phyloP scores from a whole-genome alignment of 495 filamentous ascomycete species.

The Talaromyces proteolyticus region DNA sequence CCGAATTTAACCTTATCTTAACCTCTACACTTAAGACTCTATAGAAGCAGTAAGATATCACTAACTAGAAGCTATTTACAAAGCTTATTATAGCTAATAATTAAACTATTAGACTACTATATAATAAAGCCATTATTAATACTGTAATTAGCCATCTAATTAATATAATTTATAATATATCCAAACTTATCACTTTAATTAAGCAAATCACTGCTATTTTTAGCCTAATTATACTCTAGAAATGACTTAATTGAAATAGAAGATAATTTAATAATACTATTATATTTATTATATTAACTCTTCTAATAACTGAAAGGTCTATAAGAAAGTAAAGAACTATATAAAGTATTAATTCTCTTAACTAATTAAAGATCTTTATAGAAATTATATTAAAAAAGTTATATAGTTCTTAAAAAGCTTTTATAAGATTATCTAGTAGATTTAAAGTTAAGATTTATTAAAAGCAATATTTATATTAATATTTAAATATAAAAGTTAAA shows the following conservation, averaged over 20 bases:
- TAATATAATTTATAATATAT: not conserved
- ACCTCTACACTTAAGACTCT: not conserved
- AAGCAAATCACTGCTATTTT: not conserved
- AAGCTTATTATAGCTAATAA: not conserved
- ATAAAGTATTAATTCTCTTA: not conserved
- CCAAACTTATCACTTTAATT: not conserved
- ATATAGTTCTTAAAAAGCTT: not conserved
- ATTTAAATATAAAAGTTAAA: not conserved
- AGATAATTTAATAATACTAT: not conserved
- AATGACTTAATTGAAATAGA: not conserved
- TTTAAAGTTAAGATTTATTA: not conserved
- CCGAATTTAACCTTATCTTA: not conserved
- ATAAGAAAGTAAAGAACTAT: not conserved
- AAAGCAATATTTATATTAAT: not conserved
- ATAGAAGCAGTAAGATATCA: not conserved
- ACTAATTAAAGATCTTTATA: not conserved
- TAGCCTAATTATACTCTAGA: not conserved
- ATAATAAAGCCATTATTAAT: not conserved
- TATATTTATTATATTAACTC: not conserved
- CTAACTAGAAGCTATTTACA: not conserved
- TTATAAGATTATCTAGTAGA: not conserved
- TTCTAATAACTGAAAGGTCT: not conserved
- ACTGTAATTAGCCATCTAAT: not conserved
- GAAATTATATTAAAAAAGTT: not conserved
- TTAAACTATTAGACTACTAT: not conserved